Evolutionary conservation across 2,329 filamentous ascomycete species (phyloP).

Genomic region (Pseudocercospora vitis): DNA sequence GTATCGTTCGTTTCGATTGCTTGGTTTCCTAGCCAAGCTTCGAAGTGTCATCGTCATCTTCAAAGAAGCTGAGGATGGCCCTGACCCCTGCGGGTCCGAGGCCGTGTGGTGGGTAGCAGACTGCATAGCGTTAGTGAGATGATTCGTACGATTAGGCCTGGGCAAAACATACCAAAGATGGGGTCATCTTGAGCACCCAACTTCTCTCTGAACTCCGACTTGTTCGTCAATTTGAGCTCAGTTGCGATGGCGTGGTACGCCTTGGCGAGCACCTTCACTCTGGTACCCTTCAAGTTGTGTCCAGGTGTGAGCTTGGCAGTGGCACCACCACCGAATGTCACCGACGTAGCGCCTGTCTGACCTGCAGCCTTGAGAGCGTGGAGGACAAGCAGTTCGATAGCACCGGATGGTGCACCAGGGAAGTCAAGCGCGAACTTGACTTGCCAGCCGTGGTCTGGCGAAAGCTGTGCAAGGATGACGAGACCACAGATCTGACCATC

Average conservation of each 20-base stretch:
- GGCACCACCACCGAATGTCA: conserved; percentile 87
- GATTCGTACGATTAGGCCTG: not conserved
- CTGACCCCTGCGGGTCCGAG: conserved; percentile 77
- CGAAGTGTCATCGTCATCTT: conserved; percentile 57
- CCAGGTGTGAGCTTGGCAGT: conserved; percentile 72
- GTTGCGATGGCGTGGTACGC: conserved; percentile 80
- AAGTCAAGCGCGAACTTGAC: conserved; percentile 97
- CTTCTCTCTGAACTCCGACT: conserved; percentile 88
- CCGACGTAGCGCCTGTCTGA: conserved; percentile 59
- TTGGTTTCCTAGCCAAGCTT: conserved; percentile 23
- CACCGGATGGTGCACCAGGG: conserved; percentile 78
- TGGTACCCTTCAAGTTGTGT: conserved; percentile 75
- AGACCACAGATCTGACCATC: conserved; percentile 72
- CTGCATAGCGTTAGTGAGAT: conserved; percentile 38
- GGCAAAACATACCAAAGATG: conserved; percentile 57
- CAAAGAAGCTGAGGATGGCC: conserved; percentile 88
- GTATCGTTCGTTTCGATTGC: conserved; percentile 2
- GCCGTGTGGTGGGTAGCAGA: conserved; percentile 85
- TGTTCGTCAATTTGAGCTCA: conserved; percentile 77
- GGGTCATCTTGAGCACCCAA: conserved; percentile 81
- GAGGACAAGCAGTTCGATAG: conserved; percentile 80
- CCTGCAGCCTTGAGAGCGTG: conserved; percentile 65
- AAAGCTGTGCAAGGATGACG: conserved; percentile 79
- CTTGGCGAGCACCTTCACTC: conserved; percentile 76
- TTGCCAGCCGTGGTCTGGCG: conserved; percentile 82